These are phyloP conservation scores for Phaeotremella skinneri DNA, from an alignment of 768 basidiomycete genomes.

Conservation along the genomic window DNA sequence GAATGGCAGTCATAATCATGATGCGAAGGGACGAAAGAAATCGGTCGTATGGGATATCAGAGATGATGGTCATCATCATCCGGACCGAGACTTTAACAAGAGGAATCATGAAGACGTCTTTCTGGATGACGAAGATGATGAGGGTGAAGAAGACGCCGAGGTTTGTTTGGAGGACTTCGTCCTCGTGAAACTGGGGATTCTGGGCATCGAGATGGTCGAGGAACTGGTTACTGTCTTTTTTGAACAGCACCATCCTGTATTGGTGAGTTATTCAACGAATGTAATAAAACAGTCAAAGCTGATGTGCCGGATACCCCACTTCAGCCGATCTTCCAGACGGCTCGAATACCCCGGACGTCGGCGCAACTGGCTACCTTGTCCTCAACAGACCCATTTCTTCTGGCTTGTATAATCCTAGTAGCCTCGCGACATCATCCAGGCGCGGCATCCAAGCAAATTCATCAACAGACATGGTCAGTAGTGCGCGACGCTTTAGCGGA, in stretches of 20 bases:
- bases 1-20: background rate
- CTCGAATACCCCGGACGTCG: constrained; percentile 33
- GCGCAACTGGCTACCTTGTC: constrained; percentile 33
- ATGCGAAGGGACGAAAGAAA: background rate
- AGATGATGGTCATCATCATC: background rate
- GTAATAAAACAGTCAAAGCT: background rate
- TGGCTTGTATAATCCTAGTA: constrained; percentile 37
- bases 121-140: constrained; percentile 11
- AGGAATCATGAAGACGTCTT: background rate
- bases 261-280: constrained; percentile 28
- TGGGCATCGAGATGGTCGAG: constrained; percentile 27
- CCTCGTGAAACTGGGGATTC: constrained; percentile 34
- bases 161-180: constrained; percentile 24
- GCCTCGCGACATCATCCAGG: constrained; percentile 38
- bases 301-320: background rate
- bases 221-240: constrained; percentile 35
- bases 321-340: constrained; percentile 42
- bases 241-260: constrained; percentile 35
- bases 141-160: constrained; percentile 1
- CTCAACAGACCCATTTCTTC: constrained; percentile 34
- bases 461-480: constrained; percentile 41
- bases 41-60: background rate
- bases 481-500: constrained; percentile 39
- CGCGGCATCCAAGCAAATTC: constrained; percentile 25
- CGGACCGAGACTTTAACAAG: background rate